Base-by-base conservation (phyloP, 2,329 filamentous ascomycete genomes). In the Sporothrix schenckii region DNA sequence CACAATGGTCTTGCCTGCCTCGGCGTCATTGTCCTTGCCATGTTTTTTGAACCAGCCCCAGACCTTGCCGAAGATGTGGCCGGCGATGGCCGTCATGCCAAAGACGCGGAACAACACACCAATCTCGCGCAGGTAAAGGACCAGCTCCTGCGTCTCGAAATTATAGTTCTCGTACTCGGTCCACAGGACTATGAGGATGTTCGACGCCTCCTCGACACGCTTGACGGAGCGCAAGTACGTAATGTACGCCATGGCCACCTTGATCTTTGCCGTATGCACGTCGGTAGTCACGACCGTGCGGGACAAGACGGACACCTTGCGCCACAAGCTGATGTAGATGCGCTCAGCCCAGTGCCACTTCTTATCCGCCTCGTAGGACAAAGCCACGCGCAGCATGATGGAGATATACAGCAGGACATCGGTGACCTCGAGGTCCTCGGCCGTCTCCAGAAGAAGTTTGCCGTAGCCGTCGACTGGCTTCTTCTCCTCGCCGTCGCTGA, bases 121-220 rank as follows among this genome's bases (percentile, higher is more conserved):
- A 4, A 82, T 76, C 61, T 81, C 77, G 53, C 76, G 76, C 58
- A 81, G 76, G 67, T 76, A 78, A 47, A 80, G 71, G n/a, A 80
- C 75, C 14, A 81, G 75, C 1, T 74, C 67, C 74, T 79, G 74
- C 0, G 77, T 74, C 66, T 79, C 77, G n/a, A 77, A 78, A 1
- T 66, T 71, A 66, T 77, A 73, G 69, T 81, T 74, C 72, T 81
- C 78, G 52, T 81, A 81, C 74, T 82, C 80, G 0, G 78, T 78
- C 80, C 80, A 82, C 7, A 82, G 73, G 44, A 79, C 80, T 44
- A 81, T 77, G 68, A 82, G 75, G 11, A 82, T 80, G 61, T 78
- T 81, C 49, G 74, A 76, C 2, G 80, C 79, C 67, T 82, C 80
- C 30, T 80, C 77, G 7, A 70, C 69, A 1, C 80, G 79, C 44